phyloP scores from a whole-genome alignment of 2,329 filamentous ascomycete species.

The Metarhizium anisopliae region DNA sequence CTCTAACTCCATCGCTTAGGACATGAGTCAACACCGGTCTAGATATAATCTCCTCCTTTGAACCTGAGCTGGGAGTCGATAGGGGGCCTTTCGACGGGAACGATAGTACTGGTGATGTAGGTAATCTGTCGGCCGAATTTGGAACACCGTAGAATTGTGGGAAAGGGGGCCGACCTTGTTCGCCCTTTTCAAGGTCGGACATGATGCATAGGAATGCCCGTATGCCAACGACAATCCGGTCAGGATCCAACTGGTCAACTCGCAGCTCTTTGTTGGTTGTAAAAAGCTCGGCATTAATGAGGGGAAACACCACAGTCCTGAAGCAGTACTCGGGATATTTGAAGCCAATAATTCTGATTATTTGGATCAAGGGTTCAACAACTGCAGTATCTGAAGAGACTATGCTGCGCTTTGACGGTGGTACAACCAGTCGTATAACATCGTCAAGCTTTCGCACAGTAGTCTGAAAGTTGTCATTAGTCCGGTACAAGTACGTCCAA shows the following conservation, averaged over 20 bases:
- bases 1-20: slow-evolving; percentile 67
- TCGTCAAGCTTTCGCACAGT: slow-evolving; percentile 80
- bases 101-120: slow-evolving; percentile 40
- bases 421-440: slow-evolving; percentile 74
- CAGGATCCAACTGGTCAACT: slow-evolving; percentile 89
- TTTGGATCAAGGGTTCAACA: slow-evolving; percentile 82
- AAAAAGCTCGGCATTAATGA: slow-evolving; percentile 91
- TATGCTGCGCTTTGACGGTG: slow-evolving; percentile 69
- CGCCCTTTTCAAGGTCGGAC: slow-evolving; percentile 80
- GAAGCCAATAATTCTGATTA: slow-evolving; percentile 90
- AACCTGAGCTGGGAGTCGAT: slow-evolving; percentile 14
- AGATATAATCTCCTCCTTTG: slow-evolving; percentile 57
- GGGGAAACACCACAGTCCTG: slow-evolving; percentile 81
- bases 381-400: slow-evolving; percentile 76
- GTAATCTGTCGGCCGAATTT: slow-evolving; percentile 32
- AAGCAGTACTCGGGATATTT: slow-evolving; percentile 93
- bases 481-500: slow-evolving; percentile 91
- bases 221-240: slow-evolving; percentile 95
- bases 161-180: slow-evolving; percentile 71
- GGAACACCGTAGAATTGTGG: slow-evolving; percentile 54
- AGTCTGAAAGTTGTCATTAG: slow-evolving; percentile 58
- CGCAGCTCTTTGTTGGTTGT: slow-evolving; percentile 65
- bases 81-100: slow-evolving; percentile 22
- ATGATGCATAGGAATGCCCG: slow-evolving; percentile 89
- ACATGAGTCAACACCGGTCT: slow-evolving; percentile 50